Percentiles rank a stretch among this genome's conserved stretches.
Conservation (phyloP, 2,329 filamentous ascomycete genomes). For the Fusarium continuum region DNA sequence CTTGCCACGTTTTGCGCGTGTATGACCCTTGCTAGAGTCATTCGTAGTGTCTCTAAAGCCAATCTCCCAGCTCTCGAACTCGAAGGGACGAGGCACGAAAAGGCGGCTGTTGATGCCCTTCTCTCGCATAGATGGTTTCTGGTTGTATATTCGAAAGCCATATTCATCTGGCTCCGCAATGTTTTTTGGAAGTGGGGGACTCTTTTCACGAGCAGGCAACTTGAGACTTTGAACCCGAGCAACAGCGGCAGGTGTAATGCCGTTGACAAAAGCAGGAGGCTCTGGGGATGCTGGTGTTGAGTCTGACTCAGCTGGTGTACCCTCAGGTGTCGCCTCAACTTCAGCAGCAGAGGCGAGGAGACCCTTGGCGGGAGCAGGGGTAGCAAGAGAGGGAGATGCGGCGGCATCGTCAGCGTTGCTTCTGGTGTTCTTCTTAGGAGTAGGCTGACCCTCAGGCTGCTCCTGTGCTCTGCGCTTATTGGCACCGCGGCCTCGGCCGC, state of each 20-base stretch:
- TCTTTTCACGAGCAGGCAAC: constrained; percentile 49
- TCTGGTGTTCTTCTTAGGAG: constrained; percentile 58
- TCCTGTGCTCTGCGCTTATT: constrained; percentile 62
- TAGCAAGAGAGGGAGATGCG: constrained; percentile 36
- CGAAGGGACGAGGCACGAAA: constrained; percentile 57
- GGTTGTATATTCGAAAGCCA: constrained; percentile 58
- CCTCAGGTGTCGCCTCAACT: constrained; percentile 48
- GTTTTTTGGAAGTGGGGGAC: constrained; percentile 51
- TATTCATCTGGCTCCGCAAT: constrained; percentile 60
- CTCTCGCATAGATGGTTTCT: constrained; percentile 53
- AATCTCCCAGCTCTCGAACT: constrained; percentile 64
- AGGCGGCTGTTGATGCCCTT: constrained; percentile 63
- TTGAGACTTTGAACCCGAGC: constrained; percentile 42
- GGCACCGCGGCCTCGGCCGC: constrained; percentile 48
- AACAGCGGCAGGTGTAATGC: constrained; percentile 35
- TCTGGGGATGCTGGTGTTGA: constrained; percentile 51
- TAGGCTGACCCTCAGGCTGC: constrained; percentile 59
- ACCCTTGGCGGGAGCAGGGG: constrained; percentile 49
- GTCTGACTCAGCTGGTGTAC: constrained; percentile 49
- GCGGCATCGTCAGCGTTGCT: constrained; percentile 46
- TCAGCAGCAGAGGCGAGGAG: constrained; percentile 53
- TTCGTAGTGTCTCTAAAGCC: constrained; percentile 69
- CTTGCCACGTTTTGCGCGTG: constrained; percentile 61
- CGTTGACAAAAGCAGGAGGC: constrained; percentile 43
- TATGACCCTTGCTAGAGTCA: constrained; percentile 62